Base-by-base conservation (phyloP, 805 yeast species). In the Candida endomychidarum region DNA sequence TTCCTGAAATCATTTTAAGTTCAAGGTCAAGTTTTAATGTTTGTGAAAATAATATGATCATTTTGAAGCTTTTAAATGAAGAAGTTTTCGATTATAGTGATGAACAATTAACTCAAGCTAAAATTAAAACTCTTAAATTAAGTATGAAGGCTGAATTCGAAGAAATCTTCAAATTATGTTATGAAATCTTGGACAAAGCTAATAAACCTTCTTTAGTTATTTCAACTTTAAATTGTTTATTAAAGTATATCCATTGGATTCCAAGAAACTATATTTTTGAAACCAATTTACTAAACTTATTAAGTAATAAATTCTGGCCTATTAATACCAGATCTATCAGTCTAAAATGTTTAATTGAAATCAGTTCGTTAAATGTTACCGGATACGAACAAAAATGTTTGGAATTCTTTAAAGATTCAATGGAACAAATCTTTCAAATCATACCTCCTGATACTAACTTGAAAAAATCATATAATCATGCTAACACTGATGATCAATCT, bases 1-100 rank as follows among this genome's bases (percentile, higher is more conserved):
- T 93, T 37, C 96, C 96, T 12, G 99, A 93, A 61, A 78, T 93
- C 41, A 93, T 91, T 34, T 78, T 75, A 45, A 83, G 95, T 48
- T 82, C 95, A 33, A 78, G 87, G 48, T 80, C 91, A 10, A 83
- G 93, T 16, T 80, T 86, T 61, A 91, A 89, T 55, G 96, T 93
- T 38, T 93, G 99, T 69, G 99, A 93, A 64, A 93, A 93, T 68
- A 93, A 93, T 66, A 91, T 93, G 98, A 81, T 82, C 46, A 90
- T 93, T 44, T 74, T 93, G 59, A 85, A 84, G 54, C 72, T 93
- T 49, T 75, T 93, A 52, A 83, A 95, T 38, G 99, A 93, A 67
- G 99, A 93, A 65, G 95, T 93, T 14, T 93, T 91, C 60, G 98
- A 93, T 65, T 93, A 74, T 59, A 82, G 95, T n/a, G 87, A 89